These are phyloP conservation scores for Betula pendula DNA, from an alignment of 306 rosid species.

Conservation along the genomic window DNA sequence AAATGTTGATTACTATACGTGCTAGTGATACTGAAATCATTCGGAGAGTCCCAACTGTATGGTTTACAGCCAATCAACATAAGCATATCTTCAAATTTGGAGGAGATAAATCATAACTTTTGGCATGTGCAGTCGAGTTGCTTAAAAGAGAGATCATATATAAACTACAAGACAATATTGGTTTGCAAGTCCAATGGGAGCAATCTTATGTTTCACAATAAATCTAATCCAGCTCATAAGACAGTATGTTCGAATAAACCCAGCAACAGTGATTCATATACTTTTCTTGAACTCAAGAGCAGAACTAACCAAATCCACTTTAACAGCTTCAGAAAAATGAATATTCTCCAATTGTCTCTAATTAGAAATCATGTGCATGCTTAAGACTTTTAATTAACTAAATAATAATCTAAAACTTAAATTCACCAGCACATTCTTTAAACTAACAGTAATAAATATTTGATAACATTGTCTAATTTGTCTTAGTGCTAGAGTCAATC, in stretches of 20 bases:
- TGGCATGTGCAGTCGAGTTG: neutral
- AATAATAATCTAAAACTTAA: too few species aligned
- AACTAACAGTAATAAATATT: too few species aligned
- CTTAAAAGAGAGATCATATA: neutral
- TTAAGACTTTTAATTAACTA: neutral
- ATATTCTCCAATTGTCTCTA: neutral
- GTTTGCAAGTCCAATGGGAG: neutral
- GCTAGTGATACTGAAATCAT: too few species aligned
- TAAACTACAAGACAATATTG: neutral
- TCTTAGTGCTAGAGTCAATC: too few species aligned
- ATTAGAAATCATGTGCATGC: neutral
- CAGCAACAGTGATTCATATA: neutral
- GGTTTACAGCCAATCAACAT: neutral
- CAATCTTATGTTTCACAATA: neutral
- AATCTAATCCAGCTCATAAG: neutral
- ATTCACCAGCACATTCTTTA: too few species aligned
- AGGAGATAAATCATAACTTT: neutral
- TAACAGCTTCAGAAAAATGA: neutral
- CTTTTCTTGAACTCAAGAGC: too few species aligned
- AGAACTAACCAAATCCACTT: neutral
- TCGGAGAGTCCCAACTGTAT: too few species aligned
- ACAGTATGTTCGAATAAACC: neutral
- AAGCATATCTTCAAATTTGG: neutral
- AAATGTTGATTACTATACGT: neutral
- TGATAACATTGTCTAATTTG: too few species aligned